Base-by-base conservation (phyloP, 176 grass and related monocot species). In the barley (Hordeum vulgare) region DNA sequence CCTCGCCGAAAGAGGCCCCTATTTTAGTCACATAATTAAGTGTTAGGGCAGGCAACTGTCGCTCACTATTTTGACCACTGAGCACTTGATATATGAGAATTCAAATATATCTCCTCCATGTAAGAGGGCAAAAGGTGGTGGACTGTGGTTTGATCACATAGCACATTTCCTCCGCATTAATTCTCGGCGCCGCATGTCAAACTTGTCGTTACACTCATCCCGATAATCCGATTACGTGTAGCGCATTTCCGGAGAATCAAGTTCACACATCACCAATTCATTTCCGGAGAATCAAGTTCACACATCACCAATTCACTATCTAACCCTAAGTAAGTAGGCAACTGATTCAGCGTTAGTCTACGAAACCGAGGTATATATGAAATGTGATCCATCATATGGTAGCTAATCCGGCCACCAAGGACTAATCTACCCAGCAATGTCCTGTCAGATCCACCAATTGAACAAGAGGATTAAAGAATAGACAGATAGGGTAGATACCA, bases 161-260 rank as follows among this genome's bases (percentile, higher is more conserved):
- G 41, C 60, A 75, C 44, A 59, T 67, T 58, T 27, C 83, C 35
- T 3, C 44, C 57, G 74, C 73, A 90, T 47, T 44, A 82, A 67
- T 90, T 83, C 58, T 26, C n/a, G 88, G 84, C 66, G 79, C 88
- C 79, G 79, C 83, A 31, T 66, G 35, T 78, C 83, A 73, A 73
- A 74, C 44, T 60, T 78, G 88, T 23, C 79, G 61, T 27, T 59
- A 29, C 15, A 45, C 31, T 33, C 29, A 53, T 86, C 35, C 66
- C 44, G 79, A 33, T 73, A 42, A 68, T 73, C 41, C 45, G 42
- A 56, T 56, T 56, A 56, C 53, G 53, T 56, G 53, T 56, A 56
- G 20, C 53, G 53, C 53, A 56, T 21, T 56, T 56, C 7, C 53
- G 0, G 20, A 56, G 53, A 56, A 56, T 56, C 53, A 21, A 56